Base-by-base conservation (phyloP, 2,329 filamentous ascomycete species). In the Cercospora brassicicola region DNA sequence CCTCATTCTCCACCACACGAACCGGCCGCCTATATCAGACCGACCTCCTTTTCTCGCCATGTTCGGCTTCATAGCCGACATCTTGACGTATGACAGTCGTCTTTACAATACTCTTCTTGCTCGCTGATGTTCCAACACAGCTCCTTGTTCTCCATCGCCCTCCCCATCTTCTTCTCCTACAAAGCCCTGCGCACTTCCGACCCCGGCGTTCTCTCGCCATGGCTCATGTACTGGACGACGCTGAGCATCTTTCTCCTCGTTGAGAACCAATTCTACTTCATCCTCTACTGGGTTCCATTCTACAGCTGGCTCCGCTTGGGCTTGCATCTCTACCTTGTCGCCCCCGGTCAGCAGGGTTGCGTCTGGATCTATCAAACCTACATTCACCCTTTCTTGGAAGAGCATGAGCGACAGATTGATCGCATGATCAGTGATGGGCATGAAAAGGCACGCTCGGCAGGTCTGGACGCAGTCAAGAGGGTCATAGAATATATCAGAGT, bases 161-260 rank as follows among this genome's bases (percentile, higher is more conserved):
- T 98, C 79, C 95, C 95, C 62, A 89, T 97, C 71, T 98, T 97
- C 82, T 94, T 94, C 73, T 97, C 94, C 72, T 98, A 97, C 87
- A 98, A 98, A 85, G 94, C 95, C 59, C 90, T 99, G 77, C 94
- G 95, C 82, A 94, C 93, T 15, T 91, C 91, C 62, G 92, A 97
- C 80, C 93, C 94, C 2, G 90, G 92, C 42, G 89, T 96, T 78
- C 86, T 97, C 68, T 92, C 92, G 71, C 94, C 94, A 89, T 99
- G 95, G 95, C 88, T 98, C 73, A 98, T 98, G 91, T 99, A 98
- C 86, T 99, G 94, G 91, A 93, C 97, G 69, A 93, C 97, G 26
- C 87, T 97, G 72, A 91, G 92, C 69, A 90, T 92, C 79, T 88
- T 90, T 75, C 85, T 94, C 66, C 87, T 95, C 69, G 88, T 89